Conservation (phyloP, 1,284 basidiomycete species). For the Boletus hoseneyae region DNA sequence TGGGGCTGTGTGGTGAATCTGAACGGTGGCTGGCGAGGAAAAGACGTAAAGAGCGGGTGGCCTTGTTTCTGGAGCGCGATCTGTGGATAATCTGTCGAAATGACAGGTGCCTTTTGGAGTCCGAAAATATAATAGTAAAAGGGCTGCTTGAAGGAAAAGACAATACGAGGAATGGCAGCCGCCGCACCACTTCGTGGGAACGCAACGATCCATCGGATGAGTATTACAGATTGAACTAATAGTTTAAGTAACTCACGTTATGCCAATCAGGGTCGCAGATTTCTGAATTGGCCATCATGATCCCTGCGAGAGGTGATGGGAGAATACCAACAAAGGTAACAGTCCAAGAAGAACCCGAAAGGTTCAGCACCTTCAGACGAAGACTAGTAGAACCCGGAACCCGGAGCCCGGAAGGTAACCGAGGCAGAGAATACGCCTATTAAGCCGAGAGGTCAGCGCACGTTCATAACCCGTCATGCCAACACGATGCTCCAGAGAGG, state of each 20-base stretch:
- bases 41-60: constrained; percentile 53
- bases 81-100: neutral
- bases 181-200: constrained; percentile 53
- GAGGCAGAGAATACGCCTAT: constrained; percentile 54
- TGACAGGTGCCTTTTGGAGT: neutral
- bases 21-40: constrained; percentile 1
- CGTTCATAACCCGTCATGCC: constrained; percentile 1
- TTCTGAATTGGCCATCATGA: constrained; percentile 31
- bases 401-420: constrained; percentile 45
- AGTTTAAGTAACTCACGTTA: constrained; percentile 45
- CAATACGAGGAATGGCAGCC: constrained; percentile 40
- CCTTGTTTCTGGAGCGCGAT: constrained; percentile 41
- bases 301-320: constrained; percentile 31
- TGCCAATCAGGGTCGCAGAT: constrained; percentile 48
- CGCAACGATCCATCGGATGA: constrained; percentile 52
- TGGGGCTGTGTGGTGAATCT: constrained; percentile 20
- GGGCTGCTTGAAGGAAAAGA: constrained; percentile 48
- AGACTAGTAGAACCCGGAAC: constrained; percentile 53
- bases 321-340: constrained; percentile 46
- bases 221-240: constrained; percentile 34
- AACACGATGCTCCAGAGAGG: neutral
- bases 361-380: constrained; percentile 37
- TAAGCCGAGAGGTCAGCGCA: constrained; percentile 3
- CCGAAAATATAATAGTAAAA: constrained; percentile 53
- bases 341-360: constrained; percentile 29